phyloP scores from a whole-genome alignment of 2,329 filamentous ascomycete species.

The Mycocentrospora acerina region DNA sequence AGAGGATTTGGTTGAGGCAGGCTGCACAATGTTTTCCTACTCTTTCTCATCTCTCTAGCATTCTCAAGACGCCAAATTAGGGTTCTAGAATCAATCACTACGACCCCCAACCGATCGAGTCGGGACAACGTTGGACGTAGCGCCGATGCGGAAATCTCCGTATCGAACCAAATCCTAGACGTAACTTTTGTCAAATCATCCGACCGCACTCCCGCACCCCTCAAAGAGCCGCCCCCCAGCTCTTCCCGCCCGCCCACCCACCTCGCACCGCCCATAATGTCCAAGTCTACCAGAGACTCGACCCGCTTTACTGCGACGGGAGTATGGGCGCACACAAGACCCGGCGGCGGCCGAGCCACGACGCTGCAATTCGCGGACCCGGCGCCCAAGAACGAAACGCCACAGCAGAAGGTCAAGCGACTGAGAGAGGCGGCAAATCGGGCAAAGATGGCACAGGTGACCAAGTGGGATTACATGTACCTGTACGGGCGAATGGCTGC shows the following conservation, averaged over 20 bases:
- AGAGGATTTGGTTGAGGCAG: slow-evolving; percentile 1
- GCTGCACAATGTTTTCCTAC: not conserved
- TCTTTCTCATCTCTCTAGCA: no score
- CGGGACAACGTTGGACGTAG: slow-evolving; percentile 12
- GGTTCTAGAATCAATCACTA: not conserved
- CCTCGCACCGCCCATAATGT: slow-evolving; percentile 40
- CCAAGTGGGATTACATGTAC: slow-evolving; percentile 53
- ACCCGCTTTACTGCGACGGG: slow-evolving; percentile 74
- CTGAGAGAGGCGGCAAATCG: slow-evolving; percentile 52
- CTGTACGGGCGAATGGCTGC: slow-evolving; percentile 47
- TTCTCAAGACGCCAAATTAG: no score
- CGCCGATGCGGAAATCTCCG: slow-evolving; percentile 30
- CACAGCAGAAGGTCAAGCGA: slow-evolving; percentile 56
- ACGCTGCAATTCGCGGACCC: slow-evolving; percentile 44
- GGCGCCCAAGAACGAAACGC: slow-evolving; percentile 51
- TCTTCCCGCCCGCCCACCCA: slow-evolving; percentile 5
- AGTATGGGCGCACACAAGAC: slow-evolving; percentile 69
- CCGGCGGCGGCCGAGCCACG: slow-evolving; percentile 45
- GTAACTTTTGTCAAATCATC: slow-evolving; percentile 40
- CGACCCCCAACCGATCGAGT: not conserved
- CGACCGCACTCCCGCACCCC: slow-evolving; percentile 26
- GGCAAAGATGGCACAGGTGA: slow-evolving; percentile 53
- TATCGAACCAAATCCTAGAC: slow-evolving; percentile 20
- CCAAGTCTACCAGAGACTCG: slow-evolving; percentile 74
- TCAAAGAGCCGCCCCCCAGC: slow-evolving; percentile 10